phyloP scores from a whole-genome alignment of 2,329 filamentous ascomycete species.

The Esteya vermicola region DNA sequence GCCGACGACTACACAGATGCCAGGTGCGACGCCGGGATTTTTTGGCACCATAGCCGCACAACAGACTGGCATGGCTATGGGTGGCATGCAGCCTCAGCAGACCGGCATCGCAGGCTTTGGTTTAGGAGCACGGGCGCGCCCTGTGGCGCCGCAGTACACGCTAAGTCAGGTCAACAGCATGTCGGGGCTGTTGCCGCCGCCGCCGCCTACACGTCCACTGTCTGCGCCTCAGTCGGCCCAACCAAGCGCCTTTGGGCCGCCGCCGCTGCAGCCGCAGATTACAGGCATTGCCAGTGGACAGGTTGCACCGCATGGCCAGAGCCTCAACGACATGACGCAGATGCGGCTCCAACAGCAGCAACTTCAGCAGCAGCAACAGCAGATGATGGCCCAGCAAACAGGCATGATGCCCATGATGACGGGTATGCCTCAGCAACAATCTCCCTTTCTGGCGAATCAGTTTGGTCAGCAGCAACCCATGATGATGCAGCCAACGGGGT shows the following conservation, averaged over 20 bases:
- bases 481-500: conserved; percentile 53
- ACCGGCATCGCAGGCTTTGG: conserved; percentile 22
- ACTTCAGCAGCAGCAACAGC: conserved; percentile 17
- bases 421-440: conserved; percentile 5
- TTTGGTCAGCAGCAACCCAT: conserved; percentile 21
- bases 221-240: conserved; percentile 78
- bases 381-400: conserved; percentile 19
- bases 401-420: conserved; percentile 36
- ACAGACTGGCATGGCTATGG: background rate
- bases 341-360: conserved; percentile 47
- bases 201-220: conserved; percentile 59
- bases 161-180: conserved; percentile 41
- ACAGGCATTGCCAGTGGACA: conserved; percentile 51
- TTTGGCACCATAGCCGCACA: conserved; percentile 28
- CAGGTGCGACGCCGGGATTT: conserved; percentile 44
- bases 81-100: conserved; percentile 23
- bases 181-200: conserved; percentile 58
- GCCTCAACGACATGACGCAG: conserved; percentile 57
- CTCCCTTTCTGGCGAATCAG: conserved; percentile 1
- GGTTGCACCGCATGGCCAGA: conserved; percentile 61
- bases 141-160: conserved; percentile 50
- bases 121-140: conserved; percentile 59
- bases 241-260: conserved; percentile 56
- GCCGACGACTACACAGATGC: conserved; percentile 24
- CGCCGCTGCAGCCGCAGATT: conserved; percentile 69